Conservation (phyloP, 371 early-diverging fungal genomes). For the Apophysomyces variabilis region DNA sequence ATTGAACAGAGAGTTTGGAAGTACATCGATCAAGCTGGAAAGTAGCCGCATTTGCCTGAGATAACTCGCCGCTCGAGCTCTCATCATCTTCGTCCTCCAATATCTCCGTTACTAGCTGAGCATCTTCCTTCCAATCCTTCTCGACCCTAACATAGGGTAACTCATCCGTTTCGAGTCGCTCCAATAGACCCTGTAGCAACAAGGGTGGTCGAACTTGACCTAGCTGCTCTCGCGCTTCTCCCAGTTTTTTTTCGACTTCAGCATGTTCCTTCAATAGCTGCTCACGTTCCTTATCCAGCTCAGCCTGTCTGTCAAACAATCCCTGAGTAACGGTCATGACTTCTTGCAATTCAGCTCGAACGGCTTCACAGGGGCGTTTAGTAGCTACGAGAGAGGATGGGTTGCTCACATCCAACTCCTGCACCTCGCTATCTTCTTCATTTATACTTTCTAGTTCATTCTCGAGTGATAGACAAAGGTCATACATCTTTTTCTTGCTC, state of each 20-base stretch:
- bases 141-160: conserved; percentile 33
- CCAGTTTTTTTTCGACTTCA: conserved; percentile 36
- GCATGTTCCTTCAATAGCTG: conserved; percentile 45
- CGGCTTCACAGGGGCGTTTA: conserved; percentile 8
- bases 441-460: conserved; percentile 25
- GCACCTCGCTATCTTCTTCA: neutral
- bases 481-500: conserved; percentile 59
- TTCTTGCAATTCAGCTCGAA: conserved; percentile 35
- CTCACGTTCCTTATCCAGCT: conserved; percentile 31
- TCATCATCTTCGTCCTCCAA: conserved; percentile 28
- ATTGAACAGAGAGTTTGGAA: conserved; percentile 39
- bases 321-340: conserved; percentile 36
- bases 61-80: conserved; percentile 6
- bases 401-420: neutral
- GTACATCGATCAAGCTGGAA: conserved; percentile 31
- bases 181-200: conserved; percentile 56
- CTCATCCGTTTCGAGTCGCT: conserved; percentile 54
- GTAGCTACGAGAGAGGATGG: neutral
- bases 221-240: conserved; percentile 39
- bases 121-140: conserved; percentile 58
- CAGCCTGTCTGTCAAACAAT: conserved; percentile 39
- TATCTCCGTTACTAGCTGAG: conserved; percentile 49
- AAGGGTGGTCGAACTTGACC: conserved; percentile 56
- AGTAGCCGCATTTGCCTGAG: neutral
- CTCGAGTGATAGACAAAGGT: conserved; percentile 52